phyloP scores from a whole-genome alignment of 768 basidiomycete species.

The Piloderma croceum region DNA sequence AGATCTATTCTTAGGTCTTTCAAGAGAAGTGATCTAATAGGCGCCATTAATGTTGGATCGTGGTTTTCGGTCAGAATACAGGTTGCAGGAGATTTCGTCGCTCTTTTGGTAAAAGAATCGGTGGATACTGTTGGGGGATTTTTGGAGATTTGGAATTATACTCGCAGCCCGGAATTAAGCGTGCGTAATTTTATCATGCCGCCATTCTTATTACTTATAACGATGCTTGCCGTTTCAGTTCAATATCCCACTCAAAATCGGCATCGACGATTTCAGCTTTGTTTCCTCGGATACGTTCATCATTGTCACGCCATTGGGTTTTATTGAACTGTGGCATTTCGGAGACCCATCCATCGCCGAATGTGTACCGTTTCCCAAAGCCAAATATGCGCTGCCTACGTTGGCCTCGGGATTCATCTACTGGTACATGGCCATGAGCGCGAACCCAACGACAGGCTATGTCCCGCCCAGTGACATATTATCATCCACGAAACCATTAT shows the following conservation, averaged over 20 bases:
- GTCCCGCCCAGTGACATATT: constrained; percentile 20
- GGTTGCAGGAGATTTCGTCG: constrained; percentile 41
- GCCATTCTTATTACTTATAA: constrained; percentile 1
- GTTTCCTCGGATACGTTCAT: constrained; percentile 41
- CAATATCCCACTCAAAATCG: constrained; percentile 33
- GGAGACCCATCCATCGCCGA: too few relatives aligned
- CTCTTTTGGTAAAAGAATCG: constrained; percentile 44
- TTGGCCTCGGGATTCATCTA: constrained; percentile 42
- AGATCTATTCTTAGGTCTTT: not conserved
- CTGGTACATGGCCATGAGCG: constrained; percentile 51
- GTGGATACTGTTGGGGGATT: constrained; percentile 36
- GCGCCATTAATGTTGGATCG: not conserved
- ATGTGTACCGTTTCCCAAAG: too few relatives aligned
- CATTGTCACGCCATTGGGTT: constrained; percentile 40
- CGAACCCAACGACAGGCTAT: constrained; percentile 43
- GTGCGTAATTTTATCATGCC: constrained; percentile 24
- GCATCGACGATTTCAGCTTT: constrained; percentile 52
- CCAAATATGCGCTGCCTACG: constrained; percentile 38
- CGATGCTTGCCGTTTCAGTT: constrained; percentile 31
- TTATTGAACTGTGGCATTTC: constrained; percentile 47
- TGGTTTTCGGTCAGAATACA: constrained; percentile 38
- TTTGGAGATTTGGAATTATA: constrained; percentile 51
- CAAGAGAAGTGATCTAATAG: not conserved
- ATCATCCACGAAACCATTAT: constrained; percentile 20
- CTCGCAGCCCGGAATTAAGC: constrained; percentile 32